Evolutionary conservation across 495 filamentous ascomycete species (phyloP), one percentile per base, ranked within the genome.

Genomic region (Monascus purpureus): DNA sequence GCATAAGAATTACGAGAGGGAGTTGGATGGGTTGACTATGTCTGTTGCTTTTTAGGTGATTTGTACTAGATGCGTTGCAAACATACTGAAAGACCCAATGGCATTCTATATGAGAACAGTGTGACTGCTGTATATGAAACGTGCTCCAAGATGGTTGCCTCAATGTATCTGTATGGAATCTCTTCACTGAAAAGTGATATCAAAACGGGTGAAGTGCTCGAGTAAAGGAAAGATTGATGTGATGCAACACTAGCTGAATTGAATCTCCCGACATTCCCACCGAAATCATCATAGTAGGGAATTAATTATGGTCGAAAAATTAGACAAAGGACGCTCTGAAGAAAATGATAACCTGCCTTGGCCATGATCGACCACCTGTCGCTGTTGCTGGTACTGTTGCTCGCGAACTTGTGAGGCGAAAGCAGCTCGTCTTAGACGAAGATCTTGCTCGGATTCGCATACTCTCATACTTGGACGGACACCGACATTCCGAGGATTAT

Each of bases 1-100:
- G 55, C 77, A 82, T 40, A 60, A 65, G 40, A 73, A 74, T 37
- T 82, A 68, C 43, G 57, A 73, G 22, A 50, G 77, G n/a, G 77
- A 82, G 62, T 18, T 77, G 54, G 65, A 73, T 39, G 77, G 77
- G 0, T 51, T 81, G 39, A 16, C 28, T 4, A 4, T 4, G 16
- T 6, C 13, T 6, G 28, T 30, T 15, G 16, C 28, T 4, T 30
- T 6, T 4, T 30, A 13, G 13, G 28, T n/a, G 25, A 3, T n/a
- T n/a, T n/a, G 11, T 11, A 11, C 22, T 24, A 24, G 6, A 24
- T 24, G 22, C 22, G 6, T 6, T 6, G 22, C 11, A 6, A 11
- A 24, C 22, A 24, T 24, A 11, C 6, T 24, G 22, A 11, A 6
- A 6, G 25, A 27, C 4, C 25, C 3, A n/a, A 4, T n/a, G 25